These are phyloP conservation scores for Corchorus capsularis DNA, from an alignment of 345 rosid species.

Conservation along the genomic window DNA sequence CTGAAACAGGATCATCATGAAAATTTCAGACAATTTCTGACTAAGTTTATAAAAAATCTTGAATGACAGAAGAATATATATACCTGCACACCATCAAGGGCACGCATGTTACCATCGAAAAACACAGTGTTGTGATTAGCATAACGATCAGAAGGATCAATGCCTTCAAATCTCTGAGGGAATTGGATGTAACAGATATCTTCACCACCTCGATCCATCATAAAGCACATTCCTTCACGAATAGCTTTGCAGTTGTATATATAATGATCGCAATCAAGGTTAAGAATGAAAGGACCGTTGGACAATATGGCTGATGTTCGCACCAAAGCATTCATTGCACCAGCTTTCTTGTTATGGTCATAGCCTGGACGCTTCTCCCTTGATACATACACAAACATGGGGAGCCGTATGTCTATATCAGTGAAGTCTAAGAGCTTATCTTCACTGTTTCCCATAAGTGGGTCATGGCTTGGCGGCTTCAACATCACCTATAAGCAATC, in stretches of 20 bases:
- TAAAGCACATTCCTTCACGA: constrained; percentile 95
- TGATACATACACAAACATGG: constrained; percentile 87
- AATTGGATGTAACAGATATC: constrained; percentile 88
- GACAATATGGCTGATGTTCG: constrained; percentile 86
- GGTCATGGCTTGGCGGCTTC: constrained; percentile 86
- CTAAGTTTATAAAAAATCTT: background rate
- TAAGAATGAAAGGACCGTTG: constrained; percentile 94
- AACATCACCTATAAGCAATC: constrained; percentile 61
- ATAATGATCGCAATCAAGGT: constrained; percentile 97
- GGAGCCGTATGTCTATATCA: constrained; percentile 77
- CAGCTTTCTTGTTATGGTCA: constrained; percentile 97
- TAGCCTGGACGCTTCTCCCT: constrained; percentile 93
- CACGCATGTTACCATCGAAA: constrained; percentile 97
- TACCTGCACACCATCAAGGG: constrained; percentile 94
- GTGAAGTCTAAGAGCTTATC: constrained; percentile 78
- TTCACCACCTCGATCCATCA: constrained; percentile 98
- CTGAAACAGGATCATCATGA: constrained; percentile 24
- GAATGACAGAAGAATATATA: too few species aligned
- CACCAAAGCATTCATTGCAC: constrained; percentile 92
- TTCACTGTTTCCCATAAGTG: constrained; percentile 55
- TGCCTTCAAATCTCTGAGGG: constrained; percentile 97
- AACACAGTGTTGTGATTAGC: constrained; percentile 95
- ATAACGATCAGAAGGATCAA: constrained; percentile 92
- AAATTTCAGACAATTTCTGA: background rate
- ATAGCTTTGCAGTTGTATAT: constrained; percentile 82